Base-by-base conservation (phyloP, 805 yeast species). In the Candida sonorensis region DNA sequence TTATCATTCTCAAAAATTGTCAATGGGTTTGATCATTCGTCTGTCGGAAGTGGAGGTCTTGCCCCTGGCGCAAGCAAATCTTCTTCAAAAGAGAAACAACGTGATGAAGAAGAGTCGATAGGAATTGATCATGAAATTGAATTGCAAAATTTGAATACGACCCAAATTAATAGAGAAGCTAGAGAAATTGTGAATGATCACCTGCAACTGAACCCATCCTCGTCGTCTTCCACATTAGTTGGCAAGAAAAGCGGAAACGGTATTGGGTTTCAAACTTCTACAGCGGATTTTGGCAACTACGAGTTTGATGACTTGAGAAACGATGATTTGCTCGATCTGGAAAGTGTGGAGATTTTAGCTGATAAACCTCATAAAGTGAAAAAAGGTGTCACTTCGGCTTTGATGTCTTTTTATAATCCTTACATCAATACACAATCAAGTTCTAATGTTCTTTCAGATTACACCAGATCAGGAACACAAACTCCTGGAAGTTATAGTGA, bases 301-400 rank as follows among this genome's bases (percentile, higher is more conserved):
- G 57, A 56, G 9, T 44, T 46, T 28, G 55, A 49, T 18, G 58
- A 51, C 9, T 52, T 56, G 34, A 39, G 42, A 29, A 41, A 44
- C 18, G 63, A 60, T 48, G 53, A 22, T 53, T 55, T 36, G 59
- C 50, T 40, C 37, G 62, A 62, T 36, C 48, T 65, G 11, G 75
- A 71, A 27, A 64, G 71, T 33, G 69, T 76, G 2, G 71, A 79
- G 0, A 75, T 81, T 6, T 11, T 36, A 8, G 30, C 37, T 0
- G 42, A 43, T 15, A 45, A 41, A 20, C 82, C 81, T 0, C 63
- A 67, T 26, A 71, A 70, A 33, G 88, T 85, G 10, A 81, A 81
- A 44, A 87, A 87, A 17, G 96, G 97, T 55, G 90, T 87, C 12
- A 66, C 87, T 18, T 83, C 95, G 0, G 75, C 90, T 2, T 65